A percentile compares a stretch with the other conserved stretches of the same genome.
Conservation (phyloP, 176 grass and related monocot species). For the Eremochloa ophiuroides region DNA sequence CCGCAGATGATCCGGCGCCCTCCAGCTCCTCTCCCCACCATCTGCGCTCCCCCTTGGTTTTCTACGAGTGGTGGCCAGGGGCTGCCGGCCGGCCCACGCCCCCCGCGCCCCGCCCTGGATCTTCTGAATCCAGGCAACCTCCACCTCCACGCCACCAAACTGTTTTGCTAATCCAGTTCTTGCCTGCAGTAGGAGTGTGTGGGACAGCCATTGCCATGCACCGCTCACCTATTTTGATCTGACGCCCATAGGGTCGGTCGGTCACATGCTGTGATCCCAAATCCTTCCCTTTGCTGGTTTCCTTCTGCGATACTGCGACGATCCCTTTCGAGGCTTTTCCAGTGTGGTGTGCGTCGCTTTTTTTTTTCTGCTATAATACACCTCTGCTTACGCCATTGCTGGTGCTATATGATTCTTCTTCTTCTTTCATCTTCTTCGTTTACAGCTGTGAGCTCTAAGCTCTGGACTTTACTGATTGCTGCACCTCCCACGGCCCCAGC, state of each 20-base stretch:
- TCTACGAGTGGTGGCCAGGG: constrained; percentile 11
- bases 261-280: constrained; percentile 3
- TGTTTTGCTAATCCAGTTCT: not conserved
- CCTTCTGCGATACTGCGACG: constrained; percentile 25
- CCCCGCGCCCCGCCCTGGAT: not conserved
- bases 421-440: constrained; percentile 21
- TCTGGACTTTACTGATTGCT: constrained; percentile 25
- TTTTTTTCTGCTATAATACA: constrained; percentile 12
- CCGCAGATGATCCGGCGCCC: constrained; percentile 30
- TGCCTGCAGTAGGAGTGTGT: not conserved
- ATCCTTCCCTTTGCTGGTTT: constrained; percentile 1
- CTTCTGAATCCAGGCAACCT: constrained; percentile 36
- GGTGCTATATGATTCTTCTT: constrained; percentile 25
- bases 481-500: not conserved
- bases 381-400: constrained; percentile 30
- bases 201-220: not conserved
- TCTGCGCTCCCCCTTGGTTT: constrained; percentile 7
- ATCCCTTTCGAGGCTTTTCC: constrained; percentile 35
- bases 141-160: constrained; percentile 30
- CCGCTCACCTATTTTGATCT: too few species aligned
- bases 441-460: constrained; percentile 27
- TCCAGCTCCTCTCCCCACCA: not conserved
- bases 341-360: constrained; percentile 27
- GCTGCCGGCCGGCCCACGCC: not conserved
- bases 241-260: too few species aligned